These are phyloP conservation scores for Protomyces inouyei DNA, from an alignment of 1,139 yeast genomes.

Conservation along the genomic window DNA sequence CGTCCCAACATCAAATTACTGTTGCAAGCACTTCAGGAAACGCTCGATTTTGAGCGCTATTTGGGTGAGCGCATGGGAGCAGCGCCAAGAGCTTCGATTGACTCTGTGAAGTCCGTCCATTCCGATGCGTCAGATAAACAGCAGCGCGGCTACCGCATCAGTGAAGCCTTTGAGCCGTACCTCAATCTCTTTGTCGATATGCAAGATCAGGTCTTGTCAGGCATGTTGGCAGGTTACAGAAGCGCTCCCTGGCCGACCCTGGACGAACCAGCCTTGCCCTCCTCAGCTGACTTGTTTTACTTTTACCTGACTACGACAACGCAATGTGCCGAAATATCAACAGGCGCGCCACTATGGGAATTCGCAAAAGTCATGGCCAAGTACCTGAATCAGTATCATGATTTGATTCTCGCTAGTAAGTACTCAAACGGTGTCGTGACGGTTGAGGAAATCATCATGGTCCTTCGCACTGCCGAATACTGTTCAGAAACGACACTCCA, in stretches of 20 bases:
- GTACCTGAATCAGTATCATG: slow-evolving; percentile 62
- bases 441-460: slow-evolving; percentile 60
- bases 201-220: slow-evolving; percentile 61
- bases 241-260: slow-evolving; percentile 34
- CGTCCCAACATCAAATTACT: slow-evolving; percentile 54
- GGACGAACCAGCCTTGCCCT: slow-evolving; percentile 54
- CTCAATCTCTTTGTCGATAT: slow-evolving; percentile 80
- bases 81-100: slow-evolving; percentile 32
- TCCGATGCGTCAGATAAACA: slow-evolving; percentile 29
- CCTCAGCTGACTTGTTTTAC: slow-evolving; percentile 82
- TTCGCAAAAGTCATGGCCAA: slow-evolving; percentile 62
- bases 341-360: slow-evolving; percentile 56
- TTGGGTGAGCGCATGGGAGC: slow-evolving; percentile 49
- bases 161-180: slow-evolving; percentile 79
- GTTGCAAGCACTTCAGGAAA: slow-evolving; percentile 55
- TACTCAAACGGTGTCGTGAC: slow-evolving; percentile 44
- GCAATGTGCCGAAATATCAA: slow-evolving; percentile 71
- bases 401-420: slow-evolving; percentile 56
- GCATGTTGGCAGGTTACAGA: slow-evolving; percentile 49
- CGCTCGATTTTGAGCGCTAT: slow-evolving; percentile 72
- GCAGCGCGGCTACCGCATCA: slow-evolving; percentile 50
- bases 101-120: slow-evolving; percentile 13
- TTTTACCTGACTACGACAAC: slow-evolving; percentile 64
- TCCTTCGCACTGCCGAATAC: slow-evolving; percentile 85
- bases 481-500: slow-evolving; percentile 74